Evolutionary conservation across 2,329 filamentous ascomycete genomes (phyloP).

Genomic region (Penicillium olsonii): DNA sequence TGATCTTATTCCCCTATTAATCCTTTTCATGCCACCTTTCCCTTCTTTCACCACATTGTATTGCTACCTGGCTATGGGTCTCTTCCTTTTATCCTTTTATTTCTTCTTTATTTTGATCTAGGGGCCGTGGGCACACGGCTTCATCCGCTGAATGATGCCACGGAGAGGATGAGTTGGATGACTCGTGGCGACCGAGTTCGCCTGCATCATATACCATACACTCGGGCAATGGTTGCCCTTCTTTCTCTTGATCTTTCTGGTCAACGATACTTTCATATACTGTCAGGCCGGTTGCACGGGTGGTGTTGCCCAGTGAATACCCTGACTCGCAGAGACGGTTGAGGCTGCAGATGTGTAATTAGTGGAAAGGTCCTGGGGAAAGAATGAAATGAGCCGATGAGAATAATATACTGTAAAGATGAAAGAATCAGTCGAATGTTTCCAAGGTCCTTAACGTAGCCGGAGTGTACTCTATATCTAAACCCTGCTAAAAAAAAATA

Average conservation of each 20-base stretch:
- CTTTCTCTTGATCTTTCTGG: slow-evolving; percentile 16
- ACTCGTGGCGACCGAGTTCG: slow-evolving; percentile 1
- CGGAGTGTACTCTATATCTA: no score
- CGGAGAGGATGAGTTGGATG: slow-evolving; percentile 5
- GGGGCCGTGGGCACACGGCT: slow-evolving; percentile 10
- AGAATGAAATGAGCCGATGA: slow-evolving; percentile 25
- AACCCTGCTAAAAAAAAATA: no score
- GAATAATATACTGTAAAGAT: slow-evolving; percentile 2
- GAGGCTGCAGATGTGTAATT: slow-evolving; percentile 23
- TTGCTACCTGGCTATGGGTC: slow-evolving; percentile 43
- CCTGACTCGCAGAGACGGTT: neutral
- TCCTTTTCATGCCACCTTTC: slow-evolving; percentile 26
- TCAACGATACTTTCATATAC: slow-evolving; percentile 9
- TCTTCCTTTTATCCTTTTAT: slow-evolving; percentile 24
- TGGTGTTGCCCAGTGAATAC: slow-evolving; percentile 15
- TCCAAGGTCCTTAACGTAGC: no score
- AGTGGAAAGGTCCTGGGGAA: slow-evolving; percentile 16
- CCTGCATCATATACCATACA: slow-evolving; percentile 1
- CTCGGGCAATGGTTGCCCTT: slow-evolving; percentile 9
- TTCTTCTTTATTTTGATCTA: slow-evolving; percentile 15
- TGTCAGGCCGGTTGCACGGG: slow-evolving; percentile 18
- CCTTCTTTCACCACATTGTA: slow-evolving; percentile 37
- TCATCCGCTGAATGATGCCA: slow-evolving; percentile 9
- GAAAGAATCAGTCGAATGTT: neutral
- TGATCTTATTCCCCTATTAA: slow-evolving; percentile 32